Evolutionary conservation across 1,284 basidiomycete species (phyloP), one percentile per base, ranked within the genome.

Genomic region (Boletus sp.): DNA sequence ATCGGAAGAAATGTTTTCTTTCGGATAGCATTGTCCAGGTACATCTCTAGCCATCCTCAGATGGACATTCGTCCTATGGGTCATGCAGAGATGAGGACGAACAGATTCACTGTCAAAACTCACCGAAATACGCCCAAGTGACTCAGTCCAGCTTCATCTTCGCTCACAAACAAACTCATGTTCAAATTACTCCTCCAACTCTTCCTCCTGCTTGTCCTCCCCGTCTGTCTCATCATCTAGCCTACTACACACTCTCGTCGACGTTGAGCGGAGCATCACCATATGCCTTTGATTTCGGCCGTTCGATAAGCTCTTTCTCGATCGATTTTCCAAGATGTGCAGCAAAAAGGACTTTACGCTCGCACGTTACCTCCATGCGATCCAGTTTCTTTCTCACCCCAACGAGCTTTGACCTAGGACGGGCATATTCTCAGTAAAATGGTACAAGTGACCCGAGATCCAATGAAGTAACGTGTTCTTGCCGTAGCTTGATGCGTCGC

Each of bases 361-460:
- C 97, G 60, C 96, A 88, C 7, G 90, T 91, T 7, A 91, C 85
- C 77, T 99, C 97, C 51, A 97, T 87, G n/a, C 96, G 83, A 68
- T 99, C 97, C 13, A 95, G 85, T 78, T 99, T 99, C 79, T 98
- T 97, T 82, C 98, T 98, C 65, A 98, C 90, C 7, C 95, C 94
- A 5, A 98, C 84, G 31, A 98, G 84, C 77, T 94, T 95, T 8
- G 96, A 94, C 75, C 95, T 97, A 65, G 16, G 49, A 59, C 46
- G 50, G 10, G 47, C 3, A 6, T 23, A 30, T 14, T 25, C 43
- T 66, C 55, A 51, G 56, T 44, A 31, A 19, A 44, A 44, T 2
- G 3, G 27, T 31, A 43, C 50, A 54, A 50, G 37, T 0, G n/a
- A n/a, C n/a, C n/a, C n/a, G n/a, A 23, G 48, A 52, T 59, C 31